Evolutionary conservation across 2,329 filamentous ascomycete genomes (phyloP).

Genomic region (Penicillium paneum): DNA sequence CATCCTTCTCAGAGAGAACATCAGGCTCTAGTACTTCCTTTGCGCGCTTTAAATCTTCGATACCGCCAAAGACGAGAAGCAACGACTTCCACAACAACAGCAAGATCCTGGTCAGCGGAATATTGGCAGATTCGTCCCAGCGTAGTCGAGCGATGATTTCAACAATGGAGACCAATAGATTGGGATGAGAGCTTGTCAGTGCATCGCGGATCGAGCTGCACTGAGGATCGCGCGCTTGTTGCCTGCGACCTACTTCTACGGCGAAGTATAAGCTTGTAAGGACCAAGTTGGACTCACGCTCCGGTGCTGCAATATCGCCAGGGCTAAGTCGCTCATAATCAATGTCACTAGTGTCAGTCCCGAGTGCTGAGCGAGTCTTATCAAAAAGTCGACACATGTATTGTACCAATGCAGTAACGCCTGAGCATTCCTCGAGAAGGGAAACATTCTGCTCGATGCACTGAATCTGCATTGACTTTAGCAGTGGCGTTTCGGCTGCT

Average conservation of each 20-base stretch:
- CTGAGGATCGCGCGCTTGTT: conserved; percentile 28
- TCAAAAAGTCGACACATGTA: conserved; percentile 41
- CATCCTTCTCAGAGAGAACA: conserved; percentile 48
- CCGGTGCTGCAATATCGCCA: conserved; percentile 35
- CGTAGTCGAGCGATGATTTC: conserved; percentile 65
- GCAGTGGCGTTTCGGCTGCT: conserved; percentile 44
- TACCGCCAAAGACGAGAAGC: conserved; percentile 79
- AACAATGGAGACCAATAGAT: conserved; percentile 69
- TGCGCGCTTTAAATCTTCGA: conserved; percentile 66
- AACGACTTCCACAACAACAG: conserved; percentile 90
- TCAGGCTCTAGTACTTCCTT: conserved; percentile 64
- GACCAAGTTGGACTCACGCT: conserved; percentile 43
- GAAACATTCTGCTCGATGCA: conserved; percentile 47
- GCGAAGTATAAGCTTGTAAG: conserved; percentile 45
- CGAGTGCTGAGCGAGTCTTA: conserved; percentile 30
- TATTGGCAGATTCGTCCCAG: conserved; percentile 60
- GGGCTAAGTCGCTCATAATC: conserved; percentile 33
- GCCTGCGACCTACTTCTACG: conserved; percentile 41
- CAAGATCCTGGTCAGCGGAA: conserved; percentile 66
- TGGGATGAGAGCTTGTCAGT: conserved; percentile 60
- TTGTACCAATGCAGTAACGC: conserved; percentile 36
- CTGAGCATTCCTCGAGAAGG: conserved; percentile 36
- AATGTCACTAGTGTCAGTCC: conserved; percentile 24
- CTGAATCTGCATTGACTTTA: conserved; percentile 47
- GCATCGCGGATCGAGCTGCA: conserved; percentile 28